Conservation (phyloP, 2,329 filamentous ascomycete genomes). For the Xylariaceae sp. region DNA sequence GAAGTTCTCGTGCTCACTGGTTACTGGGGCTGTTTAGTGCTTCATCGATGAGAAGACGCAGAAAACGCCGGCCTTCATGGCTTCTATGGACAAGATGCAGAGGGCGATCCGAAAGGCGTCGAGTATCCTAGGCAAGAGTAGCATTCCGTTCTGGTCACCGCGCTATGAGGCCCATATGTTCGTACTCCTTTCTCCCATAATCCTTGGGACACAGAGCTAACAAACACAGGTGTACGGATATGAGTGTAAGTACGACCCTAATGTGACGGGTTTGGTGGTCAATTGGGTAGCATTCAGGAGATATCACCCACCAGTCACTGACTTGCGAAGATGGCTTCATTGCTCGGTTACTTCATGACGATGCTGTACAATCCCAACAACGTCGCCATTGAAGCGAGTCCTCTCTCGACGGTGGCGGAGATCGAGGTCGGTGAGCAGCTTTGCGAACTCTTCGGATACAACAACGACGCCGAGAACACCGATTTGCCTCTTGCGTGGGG, state of each 20-base stretch:
- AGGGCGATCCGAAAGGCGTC: slow-evolving; percentile 34
- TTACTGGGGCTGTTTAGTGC: slow-evolving; percentile 15
- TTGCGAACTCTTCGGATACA: slow-evolving; percentile 42
- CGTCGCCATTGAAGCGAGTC: slow-evolving; percentile 42
- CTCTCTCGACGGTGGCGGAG: slow-evolving; percentile 41
- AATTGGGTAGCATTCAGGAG: background rate
- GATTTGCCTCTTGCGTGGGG: slow-evolving; percentile 36
- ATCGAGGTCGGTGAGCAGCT: slow-evolving; percentile 42
- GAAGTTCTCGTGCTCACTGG: background rate
- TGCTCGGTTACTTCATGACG: slow-evolving; percentile 44
- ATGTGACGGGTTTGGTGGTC: background rate
- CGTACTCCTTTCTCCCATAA: slow-evolving; percentile 15
- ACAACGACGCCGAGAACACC: slow-evolving; percentile 28
- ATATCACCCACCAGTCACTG: slow-evolving; percentile 1
- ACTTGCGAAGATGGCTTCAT: slow-evolving; percentile 33
- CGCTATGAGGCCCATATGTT: slow-evolving; percentile 45
- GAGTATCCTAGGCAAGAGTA: slow-evolving; percentile 37
- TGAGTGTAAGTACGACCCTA: slow-evolving; percentile 24
- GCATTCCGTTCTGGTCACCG: slow-evolving; percentile 43
- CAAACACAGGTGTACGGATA: slow-evolving; percentile 31
- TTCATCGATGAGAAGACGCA: slow-evolving; percentile 37
- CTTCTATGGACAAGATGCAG: slow-evolving; percentile 32
- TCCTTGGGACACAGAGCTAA: background rate
- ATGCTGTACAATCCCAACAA: slow-evolving; percentile 50
- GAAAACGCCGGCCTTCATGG: slow-evolving; percentile 32